Evolutionary conservation across 108 stramenopile species (phyloP), one percentile per base, ranked within the genome.

Genomic region (Skeletonema tropicum): DNA sequence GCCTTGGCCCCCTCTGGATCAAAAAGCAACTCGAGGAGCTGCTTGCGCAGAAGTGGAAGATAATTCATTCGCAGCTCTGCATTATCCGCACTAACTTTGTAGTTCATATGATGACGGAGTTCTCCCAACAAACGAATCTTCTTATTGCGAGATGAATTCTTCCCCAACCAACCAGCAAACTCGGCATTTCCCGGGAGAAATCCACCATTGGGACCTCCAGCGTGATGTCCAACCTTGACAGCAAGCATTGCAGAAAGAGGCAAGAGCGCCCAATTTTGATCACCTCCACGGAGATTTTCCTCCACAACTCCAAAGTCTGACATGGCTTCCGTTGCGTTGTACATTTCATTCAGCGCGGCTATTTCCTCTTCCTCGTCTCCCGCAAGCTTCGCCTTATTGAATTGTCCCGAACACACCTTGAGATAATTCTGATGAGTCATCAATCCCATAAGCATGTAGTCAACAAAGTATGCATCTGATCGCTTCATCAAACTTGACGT

Each of bases 161-260:
- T 96, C 26, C 98, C 99, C 62, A 98, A 83, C 97, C 97, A 99
- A 26, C 89, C 87, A 17, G 97, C 90, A 68, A 99, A 98, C 49
- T 93, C 96, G 15, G 98, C 96, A 76, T 87, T 97, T 21, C 93
- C 96, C 4, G 89, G 86, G 36, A 93, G 73, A 42, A 88, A 85
- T 14, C 92, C 92, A 49, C 94, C 94, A 39, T 70, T 78, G 15
- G 79, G 73, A 35, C 97, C 97, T 15, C 82, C 92, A 36, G 93
- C 92, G 67, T 87, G 88, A 78, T 78, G 83, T 12, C 97, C 98
- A 62, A 92, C 96, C 70, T 97, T 87, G n/a, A 98, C 92, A 23
- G 89, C 76, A 45, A 97, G 81, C 30, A 90, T 83, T 21, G 95
- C 89, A 25, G 81, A 77, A 11, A 88, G 41, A 8, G 98, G 96